phyloP scores from a whole-genome alignment of 441 rosid genomes.

The Croton setiger region DNA sequence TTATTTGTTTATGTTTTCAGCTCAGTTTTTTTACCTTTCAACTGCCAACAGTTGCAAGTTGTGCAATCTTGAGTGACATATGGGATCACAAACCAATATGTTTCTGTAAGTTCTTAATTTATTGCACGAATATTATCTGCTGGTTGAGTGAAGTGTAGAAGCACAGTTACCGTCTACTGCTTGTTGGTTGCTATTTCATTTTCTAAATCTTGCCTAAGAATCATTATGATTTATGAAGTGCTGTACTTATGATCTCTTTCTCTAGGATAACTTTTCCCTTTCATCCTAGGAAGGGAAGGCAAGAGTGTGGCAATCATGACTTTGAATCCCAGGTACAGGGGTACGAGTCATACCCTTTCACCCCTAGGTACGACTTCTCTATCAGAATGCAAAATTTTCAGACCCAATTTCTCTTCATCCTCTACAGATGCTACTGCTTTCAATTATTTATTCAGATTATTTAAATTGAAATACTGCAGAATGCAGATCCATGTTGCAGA shows the following conservation, averaged over 20 bases:
- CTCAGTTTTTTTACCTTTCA: neutral
- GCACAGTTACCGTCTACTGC: neutral
- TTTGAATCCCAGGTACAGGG: slow-evolving; percentile 13
- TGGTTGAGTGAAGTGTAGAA: slow-evolving; percentile 1
- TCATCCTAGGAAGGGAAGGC: neutral
- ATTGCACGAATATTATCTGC: neutral
- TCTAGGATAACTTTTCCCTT: neutral
- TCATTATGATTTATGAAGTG: neutral
- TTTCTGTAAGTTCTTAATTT: neutral
- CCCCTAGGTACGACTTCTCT: slow-evolving; percentile 12
- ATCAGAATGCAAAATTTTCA: neutral
- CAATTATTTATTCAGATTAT: neutral
- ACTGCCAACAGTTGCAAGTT: neutral
- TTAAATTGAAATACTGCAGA: neutral
- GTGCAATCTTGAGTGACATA: neutral
- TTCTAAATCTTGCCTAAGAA: neutral
- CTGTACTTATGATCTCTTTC: neutral
- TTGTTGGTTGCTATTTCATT: neutral
- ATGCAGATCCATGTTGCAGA: slow-evolving; percentile 2
- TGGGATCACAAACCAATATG: neutral
- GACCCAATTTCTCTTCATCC: neutral
- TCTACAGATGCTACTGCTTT: neutral
- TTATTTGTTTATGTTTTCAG: neutral
- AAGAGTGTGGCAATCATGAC: neutral
- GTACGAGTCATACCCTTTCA: no score